phyloP scores from a whole-genome alignment of 768 basidiomycete genomes.

The Mycena olivaceomarginata region DNA sequence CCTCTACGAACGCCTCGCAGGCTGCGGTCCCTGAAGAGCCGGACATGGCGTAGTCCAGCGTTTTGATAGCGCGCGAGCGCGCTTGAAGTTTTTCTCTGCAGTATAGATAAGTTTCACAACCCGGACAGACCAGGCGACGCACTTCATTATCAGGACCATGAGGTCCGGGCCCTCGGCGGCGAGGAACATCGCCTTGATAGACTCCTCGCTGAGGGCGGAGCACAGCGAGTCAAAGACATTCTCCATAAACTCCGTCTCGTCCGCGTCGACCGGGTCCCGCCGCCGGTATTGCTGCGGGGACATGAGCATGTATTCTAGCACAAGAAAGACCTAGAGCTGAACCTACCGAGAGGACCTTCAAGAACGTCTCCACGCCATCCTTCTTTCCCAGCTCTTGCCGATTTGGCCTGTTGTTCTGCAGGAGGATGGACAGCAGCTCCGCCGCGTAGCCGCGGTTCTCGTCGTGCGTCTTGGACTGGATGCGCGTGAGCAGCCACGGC shows the following conservation, averaged over 20 bases:
- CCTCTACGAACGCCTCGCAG: constrained; percentile 93
- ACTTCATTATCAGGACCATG: constrained; percentile 99
- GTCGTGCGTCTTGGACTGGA: constrained; percentile 84
- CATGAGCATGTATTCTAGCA: constrained; percentile 20
- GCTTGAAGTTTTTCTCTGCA: constrained; percentile 89
- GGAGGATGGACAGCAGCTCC: constrained; percentile 93
- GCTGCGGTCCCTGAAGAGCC: constrained; percentile 79
- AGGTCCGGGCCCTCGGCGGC: constrained; percentile 95
- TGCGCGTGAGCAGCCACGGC: constrained; percentile 86
- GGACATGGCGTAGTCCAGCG: constrained; percentile 93
- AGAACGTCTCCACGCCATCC: constrained; percentile 85
- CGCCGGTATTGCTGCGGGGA: constrained; percentile 86
- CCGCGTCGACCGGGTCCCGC: constrained; percentile 88
- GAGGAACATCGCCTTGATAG: constrained; percentile 89
- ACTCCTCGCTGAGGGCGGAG: constrained; percentile 86
- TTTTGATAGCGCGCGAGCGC: constrained; percentile 91
- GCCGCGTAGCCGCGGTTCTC: constrained; percentile 96
- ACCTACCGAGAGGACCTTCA: constrained; percentile 89
- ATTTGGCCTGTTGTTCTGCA: constrained; percentile 85
- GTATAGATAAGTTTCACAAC: background rate
- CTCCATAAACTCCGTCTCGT: constrained; percentile 99
- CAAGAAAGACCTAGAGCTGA: constrained; percentile 17
- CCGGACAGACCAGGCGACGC: constrained; percentile 48
- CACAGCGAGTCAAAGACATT: constrained; percentile 95
- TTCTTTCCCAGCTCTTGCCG: constrained; percentile 80